Evolutionary conservation across 2,329 filamentous ascomycete species (phyloP).

Genomic region (Sphaerulina musiva): DNA sequence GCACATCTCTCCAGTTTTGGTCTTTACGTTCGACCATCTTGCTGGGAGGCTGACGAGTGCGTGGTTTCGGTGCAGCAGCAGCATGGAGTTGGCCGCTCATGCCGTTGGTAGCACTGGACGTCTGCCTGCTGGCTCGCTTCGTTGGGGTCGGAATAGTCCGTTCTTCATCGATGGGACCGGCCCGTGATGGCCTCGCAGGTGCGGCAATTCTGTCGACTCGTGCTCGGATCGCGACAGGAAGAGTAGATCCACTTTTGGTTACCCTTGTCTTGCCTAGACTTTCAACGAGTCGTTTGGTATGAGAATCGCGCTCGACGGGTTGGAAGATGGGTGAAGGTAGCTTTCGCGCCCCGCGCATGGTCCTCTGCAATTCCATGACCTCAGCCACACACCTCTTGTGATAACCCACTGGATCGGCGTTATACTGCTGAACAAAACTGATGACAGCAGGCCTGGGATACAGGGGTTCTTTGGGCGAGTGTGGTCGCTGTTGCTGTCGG

Average conservation of each 20-base stretch:
- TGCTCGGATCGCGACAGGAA: conserved; percentile 3
- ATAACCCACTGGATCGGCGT: conserved; percentile 13
- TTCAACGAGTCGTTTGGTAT: conserved; percentile 15
- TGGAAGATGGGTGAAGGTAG: conserved; percentile 13
- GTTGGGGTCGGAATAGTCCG: conserved; percentile 11
- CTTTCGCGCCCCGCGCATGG: conserved; percentile 6
- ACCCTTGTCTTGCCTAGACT: conserved; percentile 15
- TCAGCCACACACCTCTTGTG: conserved; percentile 14
- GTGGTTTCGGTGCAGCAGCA: conserved; percentile 23
- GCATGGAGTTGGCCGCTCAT: conserved; percentile 6
- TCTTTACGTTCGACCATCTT: conserved; percentile 26
- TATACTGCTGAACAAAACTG: conserved; percentile 4
- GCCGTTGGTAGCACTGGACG: conserved; percentile 12
- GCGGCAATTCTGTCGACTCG: conserved; percentile 2
- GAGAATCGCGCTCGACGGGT: conserved; percentile 11
- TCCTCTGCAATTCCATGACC: conserved; percentile 11
- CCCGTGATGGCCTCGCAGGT: conserved; percentile 5
- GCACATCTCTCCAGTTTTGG: conserved; percentile 24
- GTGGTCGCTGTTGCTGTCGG: not conserved
- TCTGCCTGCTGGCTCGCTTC: conserved; percentile 16
- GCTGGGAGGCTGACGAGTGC: conserved; percentile 25
- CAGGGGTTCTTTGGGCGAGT: too few relatives aligned
- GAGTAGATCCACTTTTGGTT: conserved; percentile 12
- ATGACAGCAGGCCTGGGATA: not conserved
- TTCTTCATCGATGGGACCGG: not conserved